Evolutionary conservation across 2,329 filamentous ascomycete genomes (phyloP), one percentile per base, ranked within the genome.

Genomic region (Arthrobotrys sphaeroides): DNA sequence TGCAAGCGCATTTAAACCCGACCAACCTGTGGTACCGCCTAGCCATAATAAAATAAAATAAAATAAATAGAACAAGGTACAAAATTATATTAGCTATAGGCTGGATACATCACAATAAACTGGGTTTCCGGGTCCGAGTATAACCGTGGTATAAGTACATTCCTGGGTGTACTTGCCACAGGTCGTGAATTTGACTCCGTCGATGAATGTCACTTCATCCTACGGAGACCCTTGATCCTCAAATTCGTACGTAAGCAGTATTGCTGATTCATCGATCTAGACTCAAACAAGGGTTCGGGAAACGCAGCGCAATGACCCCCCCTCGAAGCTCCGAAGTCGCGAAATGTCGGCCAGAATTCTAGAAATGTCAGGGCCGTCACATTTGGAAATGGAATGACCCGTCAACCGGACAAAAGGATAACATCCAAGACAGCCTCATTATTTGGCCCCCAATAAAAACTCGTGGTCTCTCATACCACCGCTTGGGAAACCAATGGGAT

Each of bases 341-440:
- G n/a, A n/a, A n/a, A n/a, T n/a, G n/a, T n/a, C n/a, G n/a, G n/a
- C n/a, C n/a, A n/a, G n/a, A n/a, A n/a, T n/a, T n/a, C n/a, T n/a
- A n/a, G n/a, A n/a, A 51, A 57, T 18, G 47, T 53, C 47, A 53
- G 47, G 47, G 22, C 22, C 2, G n/a, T 28, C 47, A 12, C 16
- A n/a, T n/a, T n/a, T n/a, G n/a, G n/a, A n/a, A 22, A 31, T 55
- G 60, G 60, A 66, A 66, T 43, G 36, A 55, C 7, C 61, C 61
- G 61, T n/a, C 3, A 42, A 13, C 45, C 61, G 61, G 61, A 43
- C 47, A 9, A 55, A 66, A 55, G 61, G 61, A 66, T 40, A 7
- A 42, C 38, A n/a, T 43, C 45, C 33, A 43, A 45, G 28, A 42
- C 40, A 20, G 10, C 6, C 43, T 13, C 47, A 42, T 20, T 43